Base-by-base conservation (phyloP, 75 land plant species). In the Adiantum capillusveneris region DNA sequence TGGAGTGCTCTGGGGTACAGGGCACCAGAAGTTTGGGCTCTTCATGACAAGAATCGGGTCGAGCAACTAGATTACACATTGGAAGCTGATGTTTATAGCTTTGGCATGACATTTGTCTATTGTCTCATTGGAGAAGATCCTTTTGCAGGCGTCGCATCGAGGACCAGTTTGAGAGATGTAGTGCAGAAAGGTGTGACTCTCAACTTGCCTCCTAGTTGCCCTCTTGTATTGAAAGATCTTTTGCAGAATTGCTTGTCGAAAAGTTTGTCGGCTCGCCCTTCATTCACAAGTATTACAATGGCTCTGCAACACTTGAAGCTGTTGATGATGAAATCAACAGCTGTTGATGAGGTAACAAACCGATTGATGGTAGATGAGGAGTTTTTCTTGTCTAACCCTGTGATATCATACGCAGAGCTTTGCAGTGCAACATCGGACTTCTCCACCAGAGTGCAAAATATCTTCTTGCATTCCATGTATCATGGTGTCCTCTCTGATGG, bases 71-170 rank as follows among this genome's bases (percentile, higher is more conserved):
- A 18, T 25, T 26, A 53, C 24, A 11, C 28, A 26, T 26, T 22
- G 2, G 28, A 53, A 24, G 25, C 31, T 25, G 65, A 62, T 62
- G 65, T 62, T 31, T 62, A 62, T 50, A 49, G 65, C 54, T 62
- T 62, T 62, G 65, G 53, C 13, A 62, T 62, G 65, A 18, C 28
- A 7, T 46, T 62, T 25, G 49, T 20, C 11, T 48, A 25, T 21
- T 18, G 29, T n/a, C 65, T 62, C 31, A 62, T 29, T 26, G 65
- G 65, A 29, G 1, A 50, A n/a, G 31, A 45, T 27, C 65, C 65
- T 28, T 62, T 62, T 27, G 51, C 13, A 50, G 31, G 28, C 28
- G 24, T 5, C 25, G 25, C 3, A 53, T 25, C 55, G 14, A 53
- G 55, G 55, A 25, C 55, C 28, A 53, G 13, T 27, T 12, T 53